Conservation (phyloP, 345 rosid genomes). For the Eucalyptus pauciflora region DNA sequence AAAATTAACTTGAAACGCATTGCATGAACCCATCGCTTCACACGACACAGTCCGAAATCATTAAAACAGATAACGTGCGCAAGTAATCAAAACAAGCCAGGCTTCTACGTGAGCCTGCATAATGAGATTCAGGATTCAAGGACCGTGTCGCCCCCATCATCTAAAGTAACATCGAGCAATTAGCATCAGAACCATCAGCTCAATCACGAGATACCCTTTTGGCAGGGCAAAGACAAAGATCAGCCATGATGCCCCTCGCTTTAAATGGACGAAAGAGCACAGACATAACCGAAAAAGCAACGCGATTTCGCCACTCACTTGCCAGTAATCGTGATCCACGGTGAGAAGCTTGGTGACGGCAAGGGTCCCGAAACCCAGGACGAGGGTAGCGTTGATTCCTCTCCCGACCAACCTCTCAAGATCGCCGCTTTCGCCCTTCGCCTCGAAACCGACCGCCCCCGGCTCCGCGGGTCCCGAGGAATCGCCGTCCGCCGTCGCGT, state of each 20-base stretch:
- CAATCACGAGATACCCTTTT: neutral
- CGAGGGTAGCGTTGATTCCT: slow-evolving; percentile 66
- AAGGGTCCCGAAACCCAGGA: slow-evolving; percentile 71
- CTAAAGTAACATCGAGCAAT: neutral
- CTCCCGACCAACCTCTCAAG: slow-evolving; percentile 28
- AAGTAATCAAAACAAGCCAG: neutral
- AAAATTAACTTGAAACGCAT: neutral
- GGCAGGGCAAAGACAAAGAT: neutral
- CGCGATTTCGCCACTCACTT: slow-evolving; percentile 37
- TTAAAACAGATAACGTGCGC: neutral
- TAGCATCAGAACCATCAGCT: neutral
- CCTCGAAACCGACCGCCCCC: slow-evolving; percentile 2
- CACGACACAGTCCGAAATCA: neutral
- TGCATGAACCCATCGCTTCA: neutral
- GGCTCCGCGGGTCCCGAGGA: slow-evolving; percentile 2
- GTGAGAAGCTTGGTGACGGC: slow-evolving; percentile 67
- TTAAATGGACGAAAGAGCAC: neutral
- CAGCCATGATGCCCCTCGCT: neutral
- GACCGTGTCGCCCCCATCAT: neutral
- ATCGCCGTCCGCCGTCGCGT: neutral
- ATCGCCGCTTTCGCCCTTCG: slow-evolving; percentile 1
- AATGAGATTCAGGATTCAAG: neutral
- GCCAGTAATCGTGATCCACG: slow-evolving; percentile 93
- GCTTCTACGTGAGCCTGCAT: neutral
- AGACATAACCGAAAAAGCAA: neutral